Evolutionary conservation across 805 yeast genomes (phyloP).

Genomic region (Grigorovia transvaalensis): DNA sequence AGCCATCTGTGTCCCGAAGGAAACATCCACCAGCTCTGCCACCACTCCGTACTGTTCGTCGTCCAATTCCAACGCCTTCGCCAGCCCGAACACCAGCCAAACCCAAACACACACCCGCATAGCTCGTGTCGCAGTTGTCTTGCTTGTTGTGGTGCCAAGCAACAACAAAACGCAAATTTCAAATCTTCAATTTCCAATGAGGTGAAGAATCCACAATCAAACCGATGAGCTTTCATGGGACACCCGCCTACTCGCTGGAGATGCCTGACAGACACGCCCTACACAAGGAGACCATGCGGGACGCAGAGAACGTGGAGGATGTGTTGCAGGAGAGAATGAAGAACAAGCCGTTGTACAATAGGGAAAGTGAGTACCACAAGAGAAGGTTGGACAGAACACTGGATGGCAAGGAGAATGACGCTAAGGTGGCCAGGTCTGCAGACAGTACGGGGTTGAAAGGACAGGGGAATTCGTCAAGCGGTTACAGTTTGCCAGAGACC

Average conservation of each 20-base stretch:
- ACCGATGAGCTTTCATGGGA: background rate
- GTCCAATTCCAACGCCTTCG: background rate
- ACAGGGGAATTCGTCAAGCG: background rate
- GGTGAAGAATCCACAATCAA: too few species aligned
- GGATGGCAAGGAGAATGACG: slow-evolving; percentile 14
- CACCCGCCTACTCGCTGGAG: background rate
- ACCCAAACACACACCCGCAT: background rate
- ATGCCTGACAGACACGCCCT: background rate
- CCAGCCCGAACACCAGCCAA: background rate
- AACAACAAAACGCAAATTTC: background rate
- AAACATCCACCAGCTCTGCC: background rate
- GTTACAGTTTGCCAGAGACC: slow-evolving; percentile 4
- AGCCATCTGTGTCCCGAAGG: background rate
- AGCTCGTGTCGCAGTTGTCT: too few species aligned
- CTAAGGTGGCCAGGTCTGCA: background rate
- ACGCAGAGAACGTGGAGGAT: slow-evolving; percentile 17
- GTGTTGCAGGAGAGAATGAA: slow-evolving; percentile 19
- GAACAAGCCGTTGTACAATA: slow-evolving; percentile 23
- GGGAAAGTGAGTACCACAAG: slow-evolving; percentile 41
- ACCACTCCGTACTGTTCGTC: background rate
- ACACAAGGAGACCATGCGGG: slow-evolving; percentile 4
- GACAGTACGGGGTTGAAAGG: background rate
- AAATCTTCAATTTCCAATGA: background rate
- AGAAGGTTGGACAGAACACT: slow-evolving; percentile 29
- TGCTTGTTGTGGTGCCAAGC: background rate